A percentile compares a stretch with the other conserved stretches of the same genome.
Evolutionary conservation across 805 yeast genomes (phyloP).

Genomic region (Candida peoriensis): DNA sequence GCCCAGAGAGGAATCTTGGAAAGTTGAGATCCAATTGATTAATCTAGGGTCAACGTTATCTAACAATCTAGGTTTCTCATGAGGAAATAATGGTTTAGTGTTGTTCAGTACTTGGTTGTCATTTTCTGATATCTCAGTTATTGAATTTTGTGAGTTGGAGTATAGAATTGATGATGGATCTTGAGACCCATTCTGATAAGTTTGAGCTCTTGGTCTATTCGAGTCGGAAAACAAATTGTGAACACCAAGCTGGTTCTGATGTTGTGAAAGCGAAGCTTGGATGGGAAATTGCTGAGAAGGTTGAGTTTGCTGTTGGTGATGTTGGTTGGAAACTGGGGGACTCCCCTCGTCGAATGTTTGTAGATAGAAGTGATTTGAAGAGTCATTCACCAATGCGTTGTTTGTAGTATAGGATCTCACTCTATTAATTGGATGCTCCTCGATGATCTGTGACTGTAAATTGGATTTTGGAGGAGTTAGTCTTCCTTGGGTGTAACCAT

Average conservation of each 20-base stretch:
- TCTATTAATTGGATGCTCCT: slow-evolving; percentile 16
- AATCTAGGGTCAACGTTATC: slow-evolving; percentile 60
- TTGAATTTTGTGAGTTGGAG: slow-evolving; percentile 9
- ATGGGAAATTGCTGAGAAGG: slow-evolving; percentile 9
- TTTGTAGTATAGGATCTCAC: slow-evolving; percentile 24
- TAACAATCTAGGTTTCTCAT: slow-evolving; percentile 28
- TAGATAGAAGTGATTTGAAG: slow-evolving; percentile 12
- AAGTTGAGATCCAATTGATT: slow-evolving; percentile 62
- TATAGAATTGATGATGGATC: slow-evolving; percentile 27
- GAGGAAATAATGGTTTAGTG: slow-evolving; percentile 8
- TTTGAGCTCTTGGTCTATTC: slow-evolving; percentile 38
- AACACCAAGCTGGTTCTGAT: slow-evolving; percentile 7
- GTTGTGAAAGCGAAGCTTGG: slow-evolving; percentile 12
- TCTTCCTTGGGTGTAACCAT: slow-evolving; percentile 11
- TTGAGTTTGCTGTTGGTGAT: slow-evolving; percentile 7
- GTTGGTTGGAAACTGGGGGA: slow-evolving; percentile 13
- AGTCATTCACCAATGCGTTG: slow-evolving; percentile 18
- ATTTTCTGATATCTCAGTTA: slow-evolving; percentile 10
- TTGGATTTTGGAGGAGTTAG: slow-evolving; percentile 15
- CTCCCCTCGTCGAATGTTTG: slow-evolving; percentile 9
- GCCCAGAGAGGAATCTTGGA: slow-evolving; percentile 62
- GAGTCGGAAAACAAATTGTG: slow-evolving; percentile 5
- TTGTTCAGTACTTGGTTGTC: slow-evolving; percentile 1
- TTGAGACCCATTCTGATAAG: slow-evolving; percentile 27
- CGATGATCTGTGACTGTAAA: slow-evolving; percentile 10